phyloP scores from a whole-genome alignment of 805 yeast genomes.

The Yarrowia hollandica region DNA sequence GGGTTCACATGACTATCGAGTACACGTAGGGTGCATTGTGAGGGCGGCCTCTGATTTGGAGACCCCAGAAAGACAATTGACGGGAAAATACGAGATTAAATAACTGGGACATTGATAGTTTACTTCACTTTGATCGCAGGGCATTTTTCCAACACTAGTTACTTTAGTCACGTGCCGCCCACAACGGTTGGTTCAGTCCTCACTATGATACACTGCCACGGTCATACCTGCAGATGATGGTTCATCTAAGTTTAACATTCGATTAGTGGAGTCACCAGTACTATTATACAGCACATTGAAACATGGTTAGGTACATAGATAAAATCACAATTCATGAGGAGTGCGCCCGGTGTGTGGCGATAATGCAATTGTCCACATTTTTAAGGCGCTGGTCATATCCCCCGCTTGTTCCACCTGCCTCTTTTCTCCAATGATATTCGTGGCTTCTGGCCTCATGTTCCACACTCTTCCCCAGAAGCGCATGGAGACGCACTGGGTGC shows the following conservation, averaged over 20 bases:
- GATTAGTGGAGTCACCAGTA: constrained; percentile 18
- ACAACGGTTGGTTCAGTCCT: neutral
- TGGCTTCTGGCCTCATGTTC: neutral
- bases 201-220: neutral
- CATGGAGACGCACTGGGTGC: neutral
- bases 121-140: neutral
- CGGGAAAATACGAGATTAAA: too few relatives aligned
- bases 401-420: neutral
- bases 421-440: neutral
- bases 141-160: constrained; percentile 1
- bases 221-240: constrained; percentile 8
- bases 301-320: too few relatives aligned
- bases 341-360: too few relatives aligned
- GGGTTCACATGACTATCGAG: neutral
- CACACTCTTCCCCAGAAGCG: constrained; percentile 14
- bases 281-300: too few relatives aligned
- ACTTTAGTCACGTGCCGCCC: neutral
- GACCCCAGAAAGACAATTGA: too few relatives aligned
- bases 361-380: too few relatives aligned
- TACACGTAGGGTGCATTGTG: neutral
- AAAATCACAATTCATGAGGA: too few relatives aligned
- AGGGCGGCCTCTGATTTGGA: too few relatives aligned
- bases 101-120: too few relatives aligned
- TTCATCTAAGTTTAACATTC: neutral
- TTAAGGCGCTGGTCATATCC: too few relatives aligned